Evolutionary conservation across 225 moss, liverwort and hornwort genomes (phyloP).

Genomic region (Antitrichia curtipendula): DNA sequence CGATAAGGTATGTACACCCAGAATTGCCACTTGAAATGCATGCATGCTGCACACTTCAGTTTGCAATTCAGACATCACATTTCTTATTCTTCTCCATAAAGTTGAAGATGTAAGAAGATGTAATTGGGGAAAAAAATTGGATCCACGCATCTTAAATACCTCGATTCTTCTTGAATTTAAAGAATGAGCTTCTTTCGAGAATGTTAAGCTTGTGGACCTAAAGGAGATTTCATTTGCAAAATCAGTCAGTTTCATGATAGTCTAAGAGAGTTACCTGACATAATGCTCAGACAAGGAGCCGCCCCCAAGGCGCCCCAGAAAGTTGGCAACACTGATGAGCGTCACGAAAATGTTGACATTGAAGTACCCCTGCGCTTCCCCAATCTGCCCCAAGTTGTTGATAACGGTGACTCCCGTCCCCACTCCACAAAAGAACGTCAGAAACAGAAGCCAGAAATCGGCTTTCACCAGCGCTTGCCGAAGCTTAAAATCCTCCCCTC

Average conservation of each 20-base stretch:
- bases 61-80: neutral
- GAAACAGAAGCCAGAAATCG: conserved; percentile 80
- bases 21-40: neutral
- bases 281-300: conserved; percentile 75
- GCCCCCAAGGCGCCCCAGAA: conserved; percentile 70
- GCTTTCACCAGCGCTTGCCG: conserved; percentile 65
- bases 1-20: neutral
- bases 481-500: conserved; percentile 84
- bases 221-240: neutral
- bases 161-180: neutral
- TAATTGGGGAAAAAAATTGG: neutral
- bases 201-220: neutral
- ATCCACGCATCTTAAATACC: neutral
- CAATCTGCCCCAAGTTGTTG: conserved; percentile 88
- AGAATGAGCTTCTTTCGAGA: neutral
- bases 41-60: neutral
- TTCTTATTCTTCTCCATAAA: neutral
- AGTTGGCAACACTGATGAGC: conserved; percentile 63
- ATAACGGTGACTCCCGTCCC: conserved; percentile 61
- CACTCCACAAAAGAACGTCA: conserved; percentile 69
- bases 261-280: conserved; percentile 23
- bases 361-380: conserved; percentile 67
- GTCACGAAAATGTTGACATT: conserved; percentile 78
- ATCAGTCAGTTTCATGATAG: neutral
- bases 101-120: neutral